Base-by-base conservation (phyloP, 148 eudicot genomes). In the Oxyria digyna region DNA sequence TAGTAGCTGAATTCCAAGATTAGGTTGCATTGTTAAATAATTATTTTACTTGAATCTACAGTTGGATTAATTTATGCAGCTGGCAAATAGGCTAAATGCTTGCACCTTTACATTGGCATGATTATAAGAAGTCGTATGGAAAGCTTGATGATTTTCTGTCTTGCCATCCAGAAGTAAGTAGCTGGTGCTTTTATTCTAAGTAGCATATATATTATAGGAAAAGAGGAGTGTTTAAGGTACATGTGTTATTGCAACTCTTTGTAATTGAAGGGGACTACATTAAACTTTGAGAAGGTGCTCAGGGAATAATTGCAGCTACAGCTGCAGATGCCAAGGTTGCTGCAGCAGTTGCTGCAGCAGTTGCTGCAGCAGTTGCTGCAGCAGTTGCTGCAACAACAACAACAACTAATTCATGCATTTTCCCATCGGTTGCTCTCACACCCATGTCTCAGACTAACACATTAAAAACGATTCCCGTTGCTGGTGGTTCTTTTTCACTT, bases 1-100 rank as follows among this genome's bases (percentile, higher is more conserved):
- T n/a, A n/a, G n/a, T n/a, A n/a, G n/a, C n/a, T n/a, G n/a, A n/a
- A n/a, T n/a, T n/a, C n/a, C n/a, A n/a, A n/a, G n/a, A n/a, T n/a
- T n/a, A n/a, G n/a, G n/a, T n/a, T n/a, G n/a, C n/a, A n/a, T n/a
- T n/a, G n/a, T n/a, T n/a, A n/a, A n/a, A n/a, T n/a, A n/a, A n/a
- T n/a, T n/a, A n/a, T n/a, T 11, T 68, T 18, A 14, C 1, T 38
- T 69, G 71, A 42, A 27, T 9, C 40, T 37, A 18, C 69, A 10
- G 14, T 18, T 15, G 41, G 10, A 2, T 26, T 46, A 31, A 46
- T n/a, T 27, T 21, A 24, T 67, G 59, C 96, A 95, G 99, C 94
- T 95, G 52, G 94, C 93, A 12, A 95, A 89, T 76, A 88, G 99
- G 81, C 91, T 95, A 89, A 83, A 91, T 95, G 94, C 96, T 95